Evolutionary conservation across 2,329 filamentous ascomycete species (phyloP), one percentile per base, ranked within the genome.

Genomic region (Cladobotryum mycophilum): DNA sequence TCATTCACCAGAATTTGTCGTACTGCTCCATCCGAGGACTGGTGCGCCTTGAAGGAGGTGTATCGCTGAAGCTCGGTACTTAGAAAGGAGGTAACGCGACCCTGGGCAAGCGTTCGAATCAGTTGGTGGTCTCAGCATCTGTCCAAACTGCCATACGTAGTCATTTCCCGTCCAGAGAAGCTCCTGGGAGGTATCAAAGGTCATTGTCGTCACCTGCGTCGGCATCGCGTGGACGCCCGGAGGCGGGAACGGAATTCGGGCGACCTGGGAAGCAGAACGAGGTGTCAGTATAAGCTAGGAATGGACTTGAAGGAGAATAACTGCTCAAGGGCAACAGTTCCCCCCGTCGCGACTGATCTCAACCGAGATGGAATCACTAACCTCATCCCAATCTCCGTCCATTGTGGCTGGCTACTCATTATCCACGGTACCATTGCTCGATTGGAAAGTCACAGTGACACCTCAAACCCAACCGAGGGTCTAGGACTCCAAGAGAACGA

Each of bases 121-220:
- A 13, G 9, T 38, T 35, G 25, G 18, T n/a, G 25, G 25, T 30
- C 25, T 30, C 13, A 15, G 9, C 38, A 15, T 15, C 11, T 15
- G n/a, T 18, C 38, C 11, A 17, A 20, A 20, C 14, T 17, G 17
- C 61, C 81, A 74, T 76, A 93, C 89, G 76, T 85, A 89, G 72
- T 93, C 88, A 68, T 93, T 95, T 43, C 91, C 95, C 3, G 85
- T 83, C 93, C 95, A 99, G 48, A 99, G 72, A 35, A 99, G 78
- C 68, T 99, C 93, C 67, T 96, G 87, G 37, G 79, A 78, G 51
- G 86, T 86, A 68, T 99, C 93, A 69, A 99, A 99, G 44, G 87
- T 86, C 67, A 96, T 80, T 3, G 89, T 85, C 41, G 87, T 85
- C 58, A 89, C 82, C 51, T 82, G 82, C 18, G 86, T 86, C 41